Evolutionary conservation across 257 asterid genomes (phyloP).

Genomic region (Solanum virginianum): DNA sequence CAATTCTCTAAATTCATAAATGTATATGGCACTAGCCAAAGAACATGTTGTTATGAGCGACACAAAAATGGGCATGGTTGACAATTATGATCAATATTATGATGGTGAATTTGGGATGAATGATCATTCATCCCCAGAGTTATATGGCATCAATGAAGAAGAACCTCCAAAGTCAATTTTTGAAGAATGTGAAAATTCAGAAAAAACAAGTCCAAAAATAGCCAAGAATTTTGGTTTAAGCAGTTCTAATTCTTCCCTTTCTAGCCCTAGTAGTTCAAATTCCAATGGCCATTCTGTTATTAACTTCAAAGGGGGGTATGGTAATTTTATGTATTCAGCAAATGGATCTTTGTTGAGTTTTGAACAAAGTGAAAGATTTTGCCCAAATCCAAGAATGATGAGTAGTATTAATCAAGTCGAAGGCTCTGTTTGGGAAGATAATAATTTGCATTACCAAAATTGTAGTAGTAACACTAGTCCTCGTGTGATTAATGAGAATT

Average conservation of each 20-base stretch:
- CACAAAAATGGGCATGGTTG: slow-evolving; percentile 28
- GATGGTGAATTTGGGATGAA: slow-evolving; percentile 29
- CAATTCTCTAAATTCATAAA: background rate
- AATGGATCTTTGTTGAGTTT: slow-evolving; percentile 51
- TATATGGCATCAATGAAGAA: slow-evolving; percentile 7
- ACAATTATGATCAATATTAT: slow-evolving; percentile 32
- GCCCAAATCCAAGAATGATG: slow-evolving; percentile 16
- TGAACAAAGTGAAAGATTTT: slow-evolving; percentile 26
- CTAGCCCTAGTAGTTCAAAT: slow-evolving; percentile 76
- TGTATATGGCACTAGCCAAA: slow-evolving; percentile 42
- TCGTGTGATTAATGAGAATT: slow-evolving; percentile 17
- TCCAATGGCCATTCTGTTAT: slow-evolving; percentile 56
- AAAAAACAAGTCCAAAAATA: slow-evolving; percentile 6
- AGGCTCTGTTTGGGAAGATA: slow-evolving; percentile 47
- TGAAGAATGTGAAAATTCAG: slow-evolving; percentile 35
- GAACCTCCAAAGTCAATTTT: background rate
- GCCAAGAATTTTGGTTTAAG: slow-evolving; percentile 30
- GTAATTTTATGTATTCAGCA: slow-evolving; percentile 14
- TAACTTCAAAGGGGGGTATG: slow-evolving; percentile 37
- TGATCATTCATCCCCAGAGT: slow-evolving; percentile 18
- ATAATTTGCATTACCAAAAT: slow-evolving; percentile 14
- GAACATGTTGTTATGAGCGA: slow-evolving; percentile 27
- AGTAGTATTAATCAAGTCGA: slow-evolving; percentile 22
- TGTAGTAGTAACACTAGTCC: slow-evolving; percentile 9
- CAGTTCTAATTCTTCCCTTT: slow-evolving; percentile 43